phyloP scores from a whole-genome alignment of 2,329 filamentous ascomycete species.

The Pestalotiopsis sp. region DNA sequence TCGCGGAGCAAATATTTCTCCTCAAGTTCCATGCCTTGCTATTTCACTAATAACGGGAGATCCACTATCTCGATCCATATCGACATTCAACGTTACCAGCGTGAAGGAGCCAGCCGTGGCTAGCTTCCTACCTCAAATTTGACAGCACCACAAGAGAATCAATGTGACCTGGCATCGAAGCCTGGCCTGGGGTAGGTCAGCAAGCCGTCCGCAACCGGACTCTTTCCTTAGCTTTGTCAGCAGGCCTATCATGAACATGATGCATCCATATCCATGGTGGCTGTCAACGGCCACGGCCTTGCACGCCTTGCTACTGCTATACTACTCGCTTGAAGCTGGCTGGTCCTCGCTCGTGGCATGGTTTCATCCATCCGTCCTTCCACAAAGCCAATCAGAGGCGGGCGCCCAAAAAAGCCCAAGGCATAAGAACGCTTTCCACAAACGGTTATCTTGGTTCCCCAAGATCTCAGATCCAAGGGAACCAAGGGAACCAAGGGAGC shows the following conservation, averaged over 20 bases:
- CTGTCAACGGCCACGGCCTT: background rate
- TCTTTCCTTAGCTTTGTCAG: background rate
- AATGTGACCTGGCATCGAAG: background rate
- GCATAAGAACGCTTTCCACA: background rate
- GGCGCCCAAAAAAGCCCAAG: background rate
- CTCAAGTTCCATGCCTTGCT: background rate
- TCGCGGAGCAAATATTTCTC: too few species aligned
- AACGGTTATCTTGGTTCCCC: background rate
- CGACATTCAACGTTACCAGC: conserved; percentile 8
- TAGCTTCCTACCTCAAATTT: conserved; percentile 1
- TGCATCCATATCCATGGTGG: background rate
- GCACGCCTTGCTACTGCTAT: background rate
- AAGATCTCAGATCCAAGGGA: background rate
- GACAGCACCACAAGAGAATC: background rate
- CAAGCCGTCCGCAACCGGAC: too few species aligned
- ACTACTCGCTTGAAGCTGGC: background rate
- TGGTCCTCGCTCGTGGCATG: background rate
- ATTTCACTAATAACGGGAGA: background rate
- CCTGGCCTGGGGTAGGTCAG: background rate
- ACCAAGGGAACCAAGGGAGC: background rate
- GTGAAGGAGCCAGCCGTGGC: background rate
- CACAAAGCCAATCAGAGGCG: background rate
- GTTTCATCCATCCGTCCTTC: too few species aligned
- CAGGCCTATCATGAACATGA: background rate
- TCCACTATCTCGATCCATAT: conserved; percentile 7